These are phyloP conservation scores for Blumeria hordei DNA, from an alignment of 2,329 filamentous ascomycete species.

Conservation along the genomic window DNA sequence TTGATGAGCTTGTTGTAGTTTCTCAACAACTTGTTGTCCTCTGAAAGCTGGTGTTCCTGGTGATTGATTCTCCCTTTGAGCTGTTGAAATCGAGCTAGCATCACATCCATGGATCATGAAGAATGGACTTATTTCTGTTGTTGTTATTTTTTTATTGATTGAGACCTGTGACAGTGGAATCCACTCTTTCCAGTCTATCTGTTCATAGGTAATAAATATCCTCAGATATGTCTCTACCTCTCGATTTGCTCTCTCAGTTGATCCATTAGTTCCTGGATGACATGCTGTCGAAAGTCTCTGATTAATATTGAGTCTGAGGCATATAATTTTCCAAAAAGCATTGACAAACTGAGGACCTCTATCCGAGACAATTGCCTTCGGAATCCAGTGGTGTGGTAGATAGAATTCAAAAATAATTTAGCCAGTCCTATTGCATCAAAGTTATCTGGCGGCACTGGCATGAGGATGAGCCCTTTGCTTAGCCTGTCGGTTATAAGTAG, in stretches of 20 bases:
- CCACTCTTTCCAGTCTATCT: not conserved
- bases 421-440: not conserved
- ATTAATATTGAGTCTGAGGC: not conserved
- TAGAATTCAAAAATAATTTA: not conserved
- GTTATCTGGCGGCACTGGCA: not conserved
- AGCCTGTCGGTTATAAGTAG: not conserved
- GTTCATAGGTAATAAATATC: not conserved
- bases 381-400: not conserved
- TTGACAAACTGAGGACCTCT: not conserved
- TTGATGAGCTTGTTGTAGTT: constrained; percentile 1
- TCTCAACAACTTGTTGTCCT: not conserved
- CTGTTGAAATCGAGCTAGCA: not conserved
- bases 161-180: not conserved
- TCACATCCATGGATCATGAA: not conserved
- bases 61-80: not conserved
- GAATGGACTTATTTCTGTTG: not conserved
- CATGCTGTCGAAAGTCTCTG: not conserved
- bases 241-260: not conserved
- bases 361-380: not conserved
- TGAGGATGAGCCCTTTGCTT: not conserved
- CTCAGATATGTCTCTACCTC: not conserved
- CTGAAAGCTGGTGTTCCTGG: not conserved
- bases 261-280: not conserved
- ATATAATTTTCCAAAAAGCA: not conserved
- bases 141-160: not conserved